Evolutionary conservation across 495 filamentous ascomycete species (phyloP), one percentile per base, ranked within the genome.

Genomic region (Oidiodendron maius): DNA sequence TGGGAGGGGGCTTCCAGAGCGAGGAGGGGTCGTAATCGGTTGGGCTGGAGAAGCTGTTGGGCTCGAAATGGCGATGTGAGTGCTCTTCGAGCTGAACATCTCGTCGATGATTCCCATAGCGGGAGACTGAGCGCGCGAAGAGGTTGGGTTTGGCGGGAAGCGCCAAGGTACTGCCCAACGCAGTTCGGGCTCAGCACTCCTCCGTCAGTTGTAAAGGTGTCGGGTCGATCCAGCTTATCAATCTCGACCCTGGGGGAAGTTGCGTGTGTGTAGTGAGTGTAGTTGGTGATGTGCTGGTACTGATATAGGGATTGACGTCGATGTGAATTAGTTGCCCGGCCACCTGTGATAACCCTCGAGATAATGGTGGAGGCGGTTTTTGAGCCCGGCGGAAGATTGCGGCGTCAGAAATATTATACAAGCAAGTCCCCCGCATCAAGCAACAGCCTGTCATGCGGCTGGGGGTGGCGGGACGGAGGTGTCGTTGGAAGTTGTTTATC

Each of bases 291-390:
- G 42, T 18, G 36, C 26, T 38, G 9, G 20, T 55, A 2, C 35
- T 38, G 26, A 23, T 22, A 11, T 18, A 39, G 24, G 30, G 51
- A 43, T 50, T 41, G 46, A 30, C 53, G 37, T 44, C 45, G 49
- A 48, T 25, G n/a, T n/a, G n/a, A n/a, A 30, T 48, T 40, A 49
- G 57, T 54, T 55, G 57, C 47, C 53, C 53, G 51, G 53, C 50
- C 53, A 56, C 57, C 53, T 56, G 48, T 46, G 50, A 52, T 53
- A 37, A 21, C 26, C 2, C 35, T 25, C 16, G 24, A 23, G 35
- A 48, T 40, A 22, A 3, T 18, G 20, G 22, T 13, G 43, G 24
- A 40, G 18, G 15, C 21, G 35, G 20, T 15, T 21, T 50, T 26
- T 32, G 40, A 46, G 40, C 35, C 25, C 23, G 15, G 16, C 26